phyloP scores from a whole-genome alignment of 495 filamentous ascomycete genomes.

The Xylaria castorea region DNA sequence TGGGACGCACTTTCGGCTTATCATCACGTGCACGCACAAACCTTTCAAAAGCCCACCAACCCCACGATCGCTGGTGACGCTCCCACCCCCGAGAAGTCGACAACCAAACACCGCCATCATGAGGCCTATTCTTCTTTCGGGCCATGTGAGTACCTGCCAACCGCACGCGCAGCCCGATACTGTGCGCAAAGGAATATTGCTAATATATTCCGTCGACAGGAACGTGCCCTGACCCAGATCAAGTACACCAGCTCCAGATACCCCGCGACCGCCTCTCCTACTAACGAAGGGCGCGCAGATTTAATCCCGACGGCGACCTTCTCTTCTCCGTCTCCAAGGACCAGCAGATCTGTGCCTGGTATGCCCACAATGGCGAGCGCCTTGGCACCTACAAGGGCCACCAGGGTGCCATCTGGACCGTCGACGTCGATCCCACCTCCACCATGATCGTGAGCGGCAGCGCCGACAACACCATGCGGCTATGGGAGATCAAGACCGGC shows the following conservation, averaged over 20 bases:
- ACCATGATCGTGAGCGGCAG: conserved; percentile 92
- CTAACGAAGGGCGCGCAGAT: conserved; percentile 56
- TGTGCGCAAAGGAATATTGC: conserved; percentile 20
- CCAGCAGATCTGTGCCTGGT: conserved; percentile 95
- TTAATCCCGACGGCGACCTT: conserved; percentile 95
- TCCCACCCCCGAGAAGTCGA: conserved; percentile 18
- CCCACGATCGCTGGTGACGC: conserved; percentile 35
- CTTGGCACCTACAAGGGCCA: conserved; percentile 96
- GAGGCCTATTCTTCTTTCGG: conserved; percentile 93
- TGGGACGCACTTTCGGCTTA: conserved; percentile 15
- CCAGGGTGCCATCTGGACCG: conserved; percentile 97
- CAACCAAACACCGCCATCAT: conserved; percentile 58
- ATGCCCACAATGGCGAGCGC: conserved; percentile 90
- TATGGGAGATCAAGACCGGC: conserved; percentile 96
- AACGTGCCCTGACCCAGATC: conserved; percentile 98
- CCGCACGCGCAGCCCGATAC: conserved; percentile 20
- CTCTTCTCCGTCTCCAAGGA: conserved; percentile 98
- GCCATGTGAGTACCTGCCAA: conserved; percentile 71
- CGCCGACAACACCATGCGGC: conserved; percentile 95
- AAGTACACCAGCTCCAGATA: conserved; percentile 63
- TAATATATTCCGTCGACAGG: conserved; percentile 53
- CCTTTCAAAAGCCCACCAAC: conserved; percentile 43
- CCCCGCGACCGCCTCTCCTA: conserved; percentile 31
- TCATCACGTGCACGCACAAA: conserved; percentile 35
- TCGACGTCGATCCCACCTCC: conserved; percentile 95